Conservation (phyloP, 768 basidiomycete genomes). For the Russula dissimulans region DNA sequence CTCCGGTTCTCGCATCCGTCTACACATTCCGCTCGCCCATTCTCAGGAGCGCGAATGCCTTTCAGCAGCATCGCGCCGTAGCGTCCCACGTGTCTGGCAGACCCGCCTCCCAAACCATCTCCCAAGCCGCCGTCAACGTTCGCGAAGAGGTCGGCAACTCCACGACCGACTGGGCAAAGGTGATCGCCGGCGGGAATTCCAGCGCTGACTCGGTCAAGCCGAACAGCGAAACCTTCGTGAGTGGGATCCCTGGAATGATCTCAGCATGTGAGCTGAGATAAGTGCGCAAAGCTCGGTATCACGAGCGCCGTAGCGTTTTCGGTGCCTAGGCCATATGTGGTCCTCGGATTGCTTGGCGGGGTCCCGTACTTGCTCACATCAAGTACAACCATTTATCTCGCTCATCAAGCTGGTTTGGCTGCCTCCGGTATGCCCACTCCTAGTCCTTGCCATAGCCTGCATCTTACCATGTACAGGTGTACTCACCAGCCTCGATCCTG, state of each 20-base stretch:
- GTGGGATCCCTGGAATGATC: conserved; percentile 23
- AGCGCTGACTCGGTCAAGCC: conserved; percentile 43
- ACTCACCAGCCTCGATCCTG: conserved; percentile 58
- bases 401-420: conserved; percentile 69
- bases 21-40: background rate
- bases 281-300: conserved; percentile 44
- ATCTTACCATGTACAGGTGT: conserved; percentile 29
- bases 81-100: conserved; percentile 60
- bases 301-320: conserved; percentile 62
- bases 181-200: conserved; percentile 63
- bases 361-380: conserved; percentile 83
- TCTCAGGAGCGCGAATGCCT: conserved; percentile 18
- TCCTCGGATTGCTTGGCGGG: conserved; percentile 74
- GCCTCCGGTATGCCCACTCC: conserved; percentile 27
- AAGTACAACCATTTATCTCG: conserved; percentile 69
- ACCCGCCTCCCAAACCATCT: conserved; percentile 65
- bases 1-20: too few species aligned
- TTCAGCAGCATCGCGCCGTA: conserved; percentile 40
- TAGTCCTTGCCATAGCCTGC: background rate
- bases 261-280: background rate
- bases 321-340: conserved; percentile 70
- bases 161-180: conserved; percentile 65
- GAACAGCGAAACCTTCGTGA: conserved; percentile 50
- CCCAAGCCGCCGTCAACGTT: conserved; percentile 68
- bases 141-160: conserved; percentile 76